These are phyloP conservation scores for Diospyros kaki DNA, from an alignment of 148 eudicot species.

Conservation along the genomic window DNA sequence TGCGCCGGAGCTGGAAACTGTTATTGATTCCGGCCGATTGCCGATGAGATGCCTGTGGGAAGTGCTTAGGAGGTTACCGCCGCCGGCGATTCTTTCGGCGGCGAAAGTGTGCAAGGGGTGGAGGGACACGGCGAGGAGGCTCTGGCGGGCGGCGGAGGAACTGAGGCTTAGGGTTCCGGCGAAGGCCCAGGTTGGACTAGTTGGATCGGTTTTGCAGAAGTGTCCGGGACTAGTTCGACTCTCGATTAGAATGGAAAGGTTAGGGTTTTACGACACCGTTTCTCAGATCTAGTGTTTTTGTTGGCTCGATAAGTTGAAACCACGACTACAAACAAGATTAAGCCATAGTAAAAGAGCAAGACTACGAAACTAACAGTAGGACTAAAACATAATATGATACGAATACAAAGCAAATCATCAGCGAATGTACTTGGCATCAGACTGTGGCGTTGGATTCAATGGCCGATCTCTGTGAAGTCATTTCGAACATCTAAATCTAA, in stretches of 20 bases:
- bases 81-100: constrained; percentile 57
- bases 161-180: constrained; percentile 71
- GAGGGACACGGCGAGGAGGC: constrained; percentile 56
- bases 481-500: too few species aligned
- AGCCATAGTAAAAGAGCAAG: neutral
- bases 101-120: constrained; percentile 80
- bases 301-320: constrained; percentile 9
- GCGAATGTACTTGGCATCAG: neutral
- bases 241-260: constrained; percentile 82
- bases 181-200: constrained; percentile 47
- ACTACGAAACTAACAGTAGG: neutral
- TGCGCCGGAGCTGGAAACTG: constrained; percentile 17
- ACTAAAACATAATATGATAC: neutral
- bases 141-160: constrained; percentile 79
- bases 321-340: neutral
- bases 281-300: constrained; percentile 34
- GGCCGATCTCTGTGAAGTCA: neutral
- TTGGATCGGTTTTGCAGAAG: constrained; percentile 70
- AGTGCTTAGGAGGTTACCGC: constrained; percentile 64
- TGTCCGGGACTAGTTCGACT: constrained; percentile 63
- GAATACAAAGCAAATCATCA: neutral
- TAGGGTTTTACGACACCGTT: constrained; percentile 12
- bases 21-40: constrained; percentile 33
- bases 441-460: neutral
- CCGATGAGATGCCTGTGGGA: constrained; percentile 60